Evolutionary conservation across 73 alveolate species (phyloP).

Genomic region (Paraurostyla sp.): DNA sequence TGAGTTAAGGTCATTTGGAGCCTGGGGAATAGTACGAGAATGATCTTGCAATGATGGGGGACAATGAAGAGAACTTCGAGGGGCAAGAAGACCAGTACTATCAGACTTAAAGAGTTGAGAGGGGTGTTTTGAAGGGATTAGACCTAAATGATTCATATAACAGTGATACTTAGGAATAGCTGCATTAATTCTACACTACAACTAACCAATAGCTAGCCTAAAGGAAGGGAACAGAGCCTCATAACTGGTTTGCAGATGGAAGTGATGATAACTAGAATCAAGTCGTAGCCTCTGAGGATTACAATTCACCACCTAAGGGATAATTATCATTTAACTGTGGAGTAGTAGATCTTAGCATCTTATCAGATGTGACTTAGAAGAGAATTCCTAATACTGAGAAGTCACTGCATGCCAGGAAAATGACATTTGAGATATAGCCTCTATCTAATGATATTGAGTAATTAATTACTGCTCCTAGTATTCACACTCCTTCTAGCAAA

Average conservation of each 20-base stretch:
- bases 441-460: too few relatives aligned
- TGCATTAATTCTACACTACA: background rate
- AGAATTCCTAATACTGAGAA: too few relatives aligned
- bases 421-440: too few relatives aligned
- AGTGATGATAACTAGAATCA: too few relatives aligned
- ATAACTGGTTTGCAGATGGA: too few relatives aligned
- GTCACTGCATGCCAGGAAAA: too few relatives aligned
- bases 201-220: background rate
- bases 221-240: background rate
- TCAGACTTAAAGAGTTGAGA: background rate
- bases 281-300: too few relatives aligned
- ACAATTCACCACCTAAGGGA: too few relatives aligned
- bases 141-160: background rate
- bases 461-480: background rate
- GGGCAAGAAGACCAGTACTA: background rate
- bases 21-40: background rate
- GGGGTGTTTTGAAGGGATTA: background rate
- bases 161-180: background rate
- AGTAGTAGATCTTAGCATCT: too few relatives aligned
- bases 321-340: too few relatives aligned
- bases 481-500: background rate
- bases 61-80: background rate
- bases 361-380: too few relatives aligned
- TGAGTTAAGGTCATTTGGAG: background rate
- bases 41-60: background rate